Percentiles rank a stretch among this genome's conserved stretches.
Conservation (phyloP, 495 filamentous ascomycete genomes). For the Tuber borchii region DNA sequence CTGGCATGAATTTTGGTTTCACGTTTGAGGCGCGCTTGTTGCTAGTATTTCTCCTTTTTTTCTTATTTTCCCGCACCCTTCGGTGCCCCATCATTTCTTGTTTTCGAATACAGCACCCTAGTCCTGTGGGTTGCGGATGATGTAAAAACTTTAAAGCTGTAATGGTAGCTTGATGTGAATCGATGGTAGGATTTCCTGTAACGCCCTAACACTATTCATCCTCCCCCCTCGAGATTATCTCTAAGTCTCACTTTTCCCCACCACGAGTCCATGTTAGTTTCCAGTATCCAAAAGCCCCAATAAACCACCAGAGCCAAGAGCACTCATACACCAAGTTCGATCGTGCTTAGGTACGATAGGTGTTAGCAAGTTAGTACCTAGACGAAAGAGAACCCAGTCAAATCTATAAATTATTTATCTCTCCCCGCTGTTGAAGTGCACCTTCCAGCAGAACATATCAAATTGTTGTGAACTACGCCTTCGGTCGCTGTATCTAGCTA, state of each 20-base stretch:
- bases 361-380: not conserved
- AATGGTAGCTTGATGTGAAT: not conserved
- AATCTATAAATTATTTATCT: not conserved
- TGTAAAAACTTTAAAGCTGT: not conserved
- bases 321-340: not conserved
- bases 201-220: not conserved
- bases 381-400: not conserved
- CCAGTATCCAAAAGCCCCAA: not conserved
- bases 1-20: not conserved
- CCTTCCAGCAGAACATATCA: too few relatives aligned
- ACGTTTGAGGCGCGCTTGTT: not conserved
- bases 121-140: not conserved
- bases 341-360: not conserved
- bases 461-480: too few relatives aligned
- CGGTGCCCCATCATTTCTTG: not conserved
- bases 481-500: too few relatives aligned
- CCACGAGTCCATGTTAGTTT: not conserved
- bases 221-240: not conserved
- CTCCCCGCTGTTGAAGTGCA: not conserved
- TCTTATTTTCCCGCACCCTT: not conserved
- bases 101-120: not conserved
- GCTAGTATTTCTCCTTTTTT: too few relatives aligned
- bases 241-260: not conserved
- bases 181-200: not conserved
- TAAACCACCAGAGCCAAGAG: not conserved